phyloP scores from a whole-genome alignment of 352 stramenopile genomes.

The Pythium apleroticum region DNA sequence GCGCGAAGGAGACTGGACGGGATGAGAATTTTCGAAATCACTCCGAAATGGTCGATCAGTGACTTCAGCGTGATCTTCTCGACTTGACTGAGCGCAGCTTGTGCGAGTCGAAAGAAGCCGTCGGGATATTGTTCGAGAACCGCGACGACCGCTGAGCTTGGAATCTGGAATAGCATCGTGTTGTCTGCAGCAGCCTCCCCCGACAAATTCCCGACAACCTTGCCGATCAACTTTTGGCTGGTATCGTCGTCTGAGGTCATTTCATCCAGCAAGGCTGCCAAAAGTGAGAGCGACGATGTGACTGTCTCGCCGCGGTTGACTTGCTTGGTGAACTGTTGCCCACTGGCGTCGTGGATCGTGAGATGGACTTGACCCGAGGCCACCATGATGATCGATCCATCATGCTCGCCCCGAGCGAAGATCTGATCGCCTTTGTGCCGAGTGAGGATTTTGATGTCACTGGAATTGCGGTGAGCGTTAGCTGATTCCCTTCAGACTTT shows the following conservation, averaged over 20 bases:
- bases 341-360: slow-evolving; percentile 51
- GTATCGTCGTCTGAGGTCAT: slow-evolving; percentile 28
- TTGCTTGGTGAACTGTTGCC: slow-evolving; percentile 48
- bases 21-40: slow-evolving; percentile 45
- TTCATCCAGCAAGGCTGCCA: slow-evolving; percentile 53
- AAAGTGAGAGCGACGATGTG: slow-evolving; percentile 66
- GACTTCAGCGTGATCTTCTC: slow-evolving; percentile 82
- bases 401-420: slow-evolving; percentile 53
- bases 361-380: slow-evolving; percentile 55
- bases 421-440: slow-evolving; percentile 54
- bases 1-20: slow-evolving; percentile 31
- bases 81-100: slow-evolving; percentile 75
- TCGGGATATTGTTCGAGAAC: slow-evolving; percentile 66
- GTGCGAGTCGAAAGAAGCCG: slow-evolving; percentile 69
- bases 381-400: slow-evolving; percentile 80
- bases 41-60: slow-evolving; percentile 80
- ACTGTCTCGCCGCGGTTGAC: slow-evolving; percentile 64
- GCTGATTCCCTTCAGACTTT: neutral
- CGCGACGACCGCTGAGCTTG: slow-evolving; percentile 38
- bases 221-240: slow-evolving; percentile 31
- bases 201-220: slow-evolving; percentile 61
- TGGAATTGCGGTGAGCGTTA: slow-evolving; percentile 8
- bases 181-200: slow-evolving; percentile 42
- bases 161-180: slow-evolving; percentile 71
- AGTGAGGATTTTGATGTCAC: slow-evolving; percentile 57